Base-by-base conservation (phyloP, 2,329 filamentous ascomycete genomes). In the Zasmidium angulare region DNA sequence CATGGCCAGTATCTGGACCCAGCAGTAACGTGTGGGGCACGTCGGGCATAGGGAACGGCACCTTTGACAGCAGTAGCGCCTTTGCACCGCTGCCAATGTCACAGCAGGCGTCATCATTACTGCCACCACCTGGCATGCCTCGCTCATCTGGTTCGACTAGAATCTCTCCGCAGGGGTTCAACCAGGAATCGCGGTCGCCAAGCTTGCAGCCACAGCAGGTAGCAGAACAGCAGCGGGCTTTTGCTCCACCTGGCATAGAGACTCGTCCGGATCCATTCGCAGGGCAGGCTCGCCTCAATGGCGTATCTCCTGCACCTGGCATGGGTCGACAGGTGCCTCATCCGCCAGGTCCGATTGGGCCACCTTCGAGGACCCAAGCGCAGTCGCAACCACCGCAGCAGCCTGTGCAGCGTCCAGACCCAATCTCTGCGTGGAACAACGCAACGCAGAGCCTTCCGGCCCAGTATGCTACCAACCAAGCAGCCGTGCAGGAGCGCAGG, bases 41-140 rank as follows among this genome's bases (percentile, higher is more conserved):
- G 65, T 83, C 86, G 55, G 86, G 85, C 11, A 85, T 93, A 20
- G 89, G 89, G 2, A 93, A 93, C 71, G 89, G 89, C 47, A 91
- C 89, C 0, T 93, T 93, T 68, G 86, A 84, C 58, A 68, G 63
- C 48, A 53, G 63, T 19, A 67, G 64, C 50, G 60, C 56, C 20
- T 72, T 72, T 50, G 69, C 69, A 20, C 69, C 70, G n/a, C 56
- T 72, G 55, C 63, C 68, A 11, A 69, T 69, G 29, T 59, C 60
- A 20, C 65, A 69, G 51, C 68, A 68, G 57, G 63, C 55, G 24
- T 67, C 68, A 21, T 60, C 62, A 17, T 54, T 73, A 29, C 70
- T 70, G 23, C 70, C 68, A 47, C 71, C 72, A 47, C 69, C 73
- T 50, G 68, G 68, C 54, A 73, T 72, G 67, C 58, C 50, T 36